Percentiles rank a stretch among this genome's conserved stretches.
These are phyloP conservation scores for Clarireedia paspali DNA, from an alignment of 2,329 filamentous ascomycete genomes.

Conservation along the genomic window DNA sequence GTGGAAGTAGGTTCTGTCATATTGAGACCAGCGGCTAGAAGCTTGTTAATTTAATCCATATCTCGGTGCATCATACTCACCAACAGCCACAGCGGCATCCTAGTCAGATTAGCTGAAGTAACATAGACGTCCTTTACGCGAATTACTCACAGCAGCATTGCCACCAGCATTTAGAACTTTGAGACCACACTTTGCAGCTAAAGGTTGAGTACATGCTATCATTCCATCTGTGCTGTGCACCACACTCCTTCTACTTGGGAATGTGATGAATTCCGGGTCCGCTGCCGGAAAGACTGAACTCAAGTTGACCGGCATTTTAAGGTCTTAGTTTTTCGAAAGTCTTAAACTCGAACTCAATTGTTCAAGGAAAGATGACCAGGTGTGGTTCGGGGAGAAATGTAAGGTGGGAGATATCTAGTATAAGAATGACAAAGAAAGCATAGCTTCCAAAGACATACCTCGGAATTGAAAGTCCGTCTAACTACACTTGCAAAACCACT, in stretches of 20 bases:
- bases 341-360: neutral
- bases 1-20: constrained; percentile 90
- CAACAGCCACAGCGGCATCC: constrained; percentile 94
- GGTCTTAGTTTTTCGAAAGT: neutral
- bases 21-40: constrained; percentile 76
- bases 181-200: constrained; percentile 83
- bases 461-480: no score
- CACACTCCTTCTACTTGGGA: constrained; percentile 77
- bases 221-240: constrained; percentile 92
- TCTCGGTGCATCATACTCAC: constrained; percentile 37
- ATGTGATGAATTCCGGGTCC: constrained; percentile 47
- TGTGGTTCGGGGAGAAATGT: neutral
- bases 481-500: no score
- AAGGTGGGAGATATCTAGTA: no score
- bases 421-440: no score
- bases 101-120: constrained; percentile 29
- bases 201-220: constrained; percentile 79
- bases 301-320: constrained; percentile 27
- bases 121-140: neutral
- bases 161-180: constrained; percentile 79
- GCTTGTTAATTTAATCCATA: neutral
- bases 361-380: neutral
- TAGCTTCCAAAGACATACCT: no score
- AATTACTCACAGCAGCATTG: constrained; percentile 72
- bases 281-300: constrained; percentile 26